A percentile compares a stretch with the other conserved stretches of the same genome.
Evolutionary conservation across 306 rosid genomes (phyloP).

Genomic region (Quercus suber): DNA sequence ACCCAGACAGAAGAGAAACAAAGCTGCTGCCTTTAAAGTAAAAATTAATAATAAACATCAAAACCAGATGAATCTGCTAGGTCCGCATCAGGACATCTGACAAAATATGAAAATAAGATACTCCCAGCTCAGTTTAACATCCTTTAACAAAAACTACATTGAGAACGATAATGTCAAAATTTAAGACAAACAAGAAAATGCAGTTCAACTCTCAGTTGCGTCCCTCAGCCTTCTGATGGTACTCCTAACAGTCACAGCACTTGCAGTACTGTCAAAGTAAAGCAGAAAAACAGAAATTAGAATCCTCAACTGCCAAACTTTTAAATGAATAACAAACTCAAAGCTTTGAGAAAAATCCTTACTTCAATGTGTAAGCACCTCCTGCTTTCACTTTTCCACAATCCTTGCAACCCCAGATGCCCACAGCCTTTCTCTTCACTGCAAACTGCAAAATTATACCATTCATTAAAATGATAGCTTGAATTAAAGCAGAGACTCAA

Average conservation of each 20-base stretch:
- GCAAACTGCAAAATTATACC: conserved; percentile 43
- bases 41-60: neutral
- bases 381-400: conserved; percentile 86
- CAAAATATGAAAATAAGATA: neutral
- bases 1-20: neutral
- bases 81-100: neutral
- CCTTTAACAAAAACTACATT: neutral
- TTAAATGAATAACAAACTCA: neutral
- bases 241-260: conserved; percentile 75
- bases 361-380: conserved; percentile 84
- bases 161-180: neutral
- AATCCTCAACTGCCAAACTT: neutral
- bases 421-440: conserved; percentile 77
- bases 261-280: conserved; percentile 52
- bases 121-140: neutral
- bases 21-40: neutral
- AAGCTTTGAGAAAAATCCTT: neutral
- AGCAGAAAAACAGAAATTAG: conserved; percentile 3
- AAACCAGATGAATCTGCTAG: neutral
- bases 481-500: neutral
- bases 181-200: neutral
- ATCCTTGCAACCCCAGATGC: conserved; percentile 89
- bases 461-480: neutral
- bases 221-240: conserved; percentile 82
- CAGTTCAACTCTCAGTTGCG: too few relatives aligned